These are phyloP conservation scores for Hsuehochloa calcarea DNA, from an alignment of 176 grass and related monocot species.

Conservation along the genomic window DNA sequence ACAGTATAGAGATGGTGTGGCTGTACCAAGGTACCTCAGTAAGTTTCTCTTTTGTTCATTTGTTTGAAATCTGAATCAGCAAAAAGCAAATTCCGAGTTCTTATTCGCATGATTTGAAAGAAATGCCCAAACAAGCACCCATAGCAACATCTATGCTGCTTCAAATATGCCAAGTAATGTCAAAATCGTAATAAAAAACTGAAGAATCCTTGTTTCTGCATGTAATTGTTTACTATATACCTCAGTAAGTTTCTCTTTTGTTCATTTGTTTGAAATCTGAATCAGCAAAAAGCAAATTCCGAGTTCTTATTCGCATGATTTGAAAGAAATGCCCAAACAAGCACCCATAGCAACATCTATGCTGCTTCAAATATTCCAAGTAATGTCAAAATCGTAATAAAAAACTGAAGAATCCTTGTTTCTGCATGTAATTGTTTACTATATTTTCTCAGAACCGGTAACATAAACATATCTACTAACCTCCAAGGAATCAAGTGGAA, in stretches of 20 bases:
- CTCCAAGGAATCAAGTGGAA: background rate
- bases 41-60: constrained; percentile 58
- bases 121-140: background rate
- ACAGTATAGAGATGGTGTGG: constrained; percentile 61
- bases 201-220: background rate
- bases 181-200: background rate
- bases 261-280: constrained; percentile 32
- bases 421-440: background rate
- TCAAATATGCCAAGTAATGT: background rate
- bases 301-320: constrained; percentile 6
- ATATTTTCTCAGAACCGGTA: background rate
- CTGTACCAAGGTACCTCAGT: constrained; percentile 93
- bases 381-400: background rate
- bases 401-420: background rate
- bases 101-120: constrained; percentile 13
- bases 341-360: background rate
- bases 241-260: constrained; percentile 71
- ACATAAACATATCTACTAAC: background rate
- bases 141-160: background rate
- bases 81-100: constrained; percentile 26
- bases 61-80: constrained; percentile 22
- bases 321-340: background rate
- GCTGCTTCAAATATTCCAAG: background rate
- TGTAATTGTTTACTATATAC: constrained; percentile 30
- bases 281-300: constrained; percentile 27